Percentiles rank a stretch among this genome's conserved stretches.
Evolutionary conservation across 1,284 basidiomycete genomes (phyloP).

Genomic region (Ceratobasidium sp.): DNA sequence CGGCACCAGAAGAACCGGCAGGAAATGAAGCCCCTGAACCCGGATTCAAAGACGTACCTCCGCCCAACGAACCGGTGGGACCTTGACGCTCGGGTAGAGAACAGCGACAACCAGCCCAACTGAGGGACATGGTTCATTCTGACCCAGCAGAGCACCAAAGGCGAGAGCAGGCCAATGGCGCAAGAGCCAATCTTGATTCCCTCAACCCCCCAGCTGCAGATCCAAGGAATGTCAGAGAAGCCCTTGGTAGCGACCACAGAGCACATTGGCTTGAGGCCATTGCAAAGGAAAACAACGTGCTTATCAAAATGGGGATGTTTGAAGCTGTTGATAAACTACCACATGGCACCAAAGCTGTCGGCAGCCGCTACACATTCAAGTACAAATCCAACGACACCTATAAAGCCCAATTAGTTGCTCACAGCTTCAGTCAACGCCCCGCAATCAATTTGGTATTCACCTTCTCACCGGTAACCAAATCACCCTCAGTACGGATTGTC

Average conservation of each 20-base stretch:
- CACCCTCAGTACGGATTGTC: neutral
- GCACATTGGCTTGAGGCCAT: neutral
- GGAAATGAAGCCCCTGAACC: neutral
- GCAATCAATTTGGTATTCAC: neutral
- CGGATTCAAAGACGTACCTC: neutral
- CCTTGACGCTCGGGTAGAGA: neutral
- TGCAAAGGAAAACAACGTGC: neutral
- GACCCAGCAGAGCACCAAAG: neutral
- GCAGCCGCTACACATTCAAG: neutral
- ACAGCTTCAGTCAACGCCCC: neutral
- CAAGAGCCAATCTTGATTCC: neutral
- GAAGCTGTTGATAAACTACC: neutral
- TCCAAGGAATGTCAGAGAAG: neutral
- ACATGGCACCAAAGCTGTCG: neutral
- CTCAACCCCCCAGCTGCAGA: neutral
- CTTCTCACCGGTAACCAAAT: slow-evolving; percentile 19
- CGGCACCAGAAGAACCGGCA: neutral
- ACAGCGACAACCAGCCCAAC: neutral
- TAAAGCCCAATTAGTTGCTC: neutral
- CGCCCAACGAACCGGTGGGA: neutral
- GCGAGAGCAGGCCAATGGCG: neutral
- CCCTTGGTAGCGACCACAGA: neutral
- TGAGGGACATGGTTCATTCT: neutral
- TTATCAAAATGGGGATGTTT: neutral
- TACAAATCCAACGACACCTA: neutral